Evolutionary conservation across 805 yeast genomes (phyloP), one percentile per base, ranked within the genome.

Genomic region (Lipomyces yamanashiensis): DNA sequence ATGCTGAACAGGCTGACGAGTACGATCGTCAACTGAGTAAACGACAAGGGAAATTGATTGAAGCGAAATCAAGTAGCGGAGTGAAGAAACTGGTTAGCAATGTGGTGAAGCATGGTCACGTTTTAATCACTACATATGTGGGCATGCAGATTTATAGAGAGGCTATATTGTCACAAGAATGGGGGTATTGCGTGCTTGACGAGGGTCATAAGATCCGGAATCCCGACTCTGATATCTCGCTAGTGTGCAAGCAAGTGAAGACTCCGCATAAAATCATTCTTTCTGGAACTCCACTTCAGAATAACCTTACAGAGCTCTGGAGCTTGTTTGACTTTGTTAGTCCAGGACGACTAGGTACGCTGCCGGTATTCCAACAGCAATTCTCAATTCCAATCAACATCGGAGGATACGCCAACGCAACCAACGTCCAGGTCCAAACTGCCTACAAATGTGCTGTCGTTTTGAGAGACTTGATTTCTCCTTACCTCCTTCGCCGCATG

Each of bases 401-500:
- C 74, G 99, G 99, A n/a, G 99, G 99, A 0, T 95, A 95, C 76
- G 97, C 99, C 1, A 95, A 93, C 78, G 98, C 99, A 0, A 86
- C 96, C 0, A 95, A 95, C 74, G 84, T 95, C 2, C 98, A 95
- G 74, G 98, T 95, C 0, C 98, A 93, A 73, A 87, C 98, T 0
- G 97, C 98, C 1, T 92, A 90, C 73, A 91, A 91, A 74, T 95
- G 98, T 78, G 99, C 99, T 0, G 95, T 92, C 4, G 87, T 93
- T 1, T 77, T 95, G 58, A 80, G 96, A 56, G 96, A 95, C 71
- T 76, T 93, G 69, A 90, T 95, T 10, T 85, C 96, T 2, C 99
- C 99, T 0, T 95, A 92, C 74, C 77, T 95, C 58, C 77, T 95
- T 54, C 79, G 99, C 68, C 79, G 99, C 55, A 86, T 95, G 74